Evolutionary conservation across 129 eudicot genomes (phyloP).

Genomic region (Flaveria sonorensis): DNA sequence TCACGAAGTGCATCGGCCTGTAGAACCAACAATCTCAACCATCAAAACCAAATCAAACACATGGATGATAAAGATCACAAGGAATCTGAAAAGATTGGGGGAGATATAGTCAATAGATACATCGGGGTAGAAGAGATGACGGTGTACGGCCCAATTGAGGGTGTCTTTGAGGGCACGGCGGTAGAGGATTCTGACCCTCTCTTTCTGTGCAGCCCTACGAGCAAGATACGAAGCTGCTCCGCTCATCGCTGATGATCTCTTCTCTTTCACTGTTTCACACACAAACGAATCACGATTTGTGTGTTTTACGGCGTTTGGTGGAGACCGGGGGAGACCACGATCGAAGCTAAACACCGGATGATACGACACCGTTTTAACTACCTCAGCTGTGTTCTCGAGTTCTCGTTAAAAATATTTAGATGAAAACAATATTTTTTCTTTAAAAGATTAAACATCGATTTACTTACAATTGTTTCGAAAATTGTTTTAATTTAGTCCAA

Average conservation of each 20-base stretch:
- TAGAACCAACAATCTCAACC: constrained; percentile 13
- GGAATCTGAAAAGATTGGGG: not conserved
- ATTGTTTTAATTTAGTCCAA: no score
- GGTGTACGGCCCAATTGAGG: constrained; percentile 99
- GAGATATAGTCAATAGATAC: constrained; percentile 41
- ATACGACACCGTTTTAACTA: constrained; percentile 12
- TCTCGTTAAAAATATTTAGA: no score
- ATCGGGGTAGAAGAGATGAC: constrained; percentile 92
- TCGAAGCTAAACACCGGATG: not conserved
- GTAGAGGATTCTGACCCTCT: constrained; percentile 80
- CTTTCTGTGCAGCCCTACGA: constrained; percentile 88
- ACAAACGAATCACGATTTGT: constrained; percentile 18
- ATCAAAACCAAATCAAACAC: not conserved
- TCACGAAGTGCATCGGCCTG: constrained; percentile 94
- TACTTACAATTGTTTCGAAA: no score
- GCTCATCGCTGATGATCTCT: constrained; percentile 55
- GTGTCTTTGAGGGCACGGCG: constrained; percentile 87
- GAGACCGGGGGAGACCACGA: not conserved
- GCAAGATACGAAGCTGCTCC: constrained; percentile 64
- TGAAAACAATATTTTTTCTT: no score
- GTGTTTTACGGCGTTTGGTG: not conserved
- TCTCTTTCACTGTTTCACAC: constrained; percentile 7
- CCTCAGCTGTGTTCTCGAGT: no score
- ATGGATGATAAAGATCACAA: no score
- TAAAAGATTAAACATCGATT: no score